Conservation (phyloP, 2,329 filamentous ascomycete species). For the Phaeosphaeria sp. region DNA sequence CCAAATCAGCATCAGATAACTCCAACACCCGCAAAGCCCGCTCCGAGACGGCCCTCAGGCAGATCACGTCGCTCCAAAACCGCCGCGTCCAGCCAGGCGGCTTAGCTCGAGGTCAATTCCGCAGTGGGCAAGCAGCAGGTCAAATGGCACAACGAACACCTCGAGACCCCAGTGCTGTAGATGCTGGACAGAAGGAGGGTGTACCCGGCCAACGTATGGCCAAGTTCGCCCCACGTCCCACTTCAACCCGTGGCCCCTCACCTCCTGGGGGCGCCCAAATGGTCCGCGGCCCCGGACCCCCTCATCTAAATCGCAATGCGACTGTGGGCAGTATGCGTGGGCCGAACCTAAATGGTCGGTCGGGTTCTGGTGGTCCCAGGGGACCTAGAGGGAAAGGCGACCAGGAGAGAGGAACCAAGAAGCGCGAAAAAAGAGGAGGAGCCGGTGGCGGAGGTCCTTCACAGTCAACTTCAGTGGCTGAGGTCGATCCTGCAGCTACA, state of each 20-base stretch:
- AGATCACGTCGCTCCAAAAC: conserved; percentile 32
- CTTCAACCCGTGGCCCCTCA: conserved; percentile 12
- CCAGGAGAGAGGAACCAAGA: conserved; percentile 25
- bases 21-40: conserved; percentile 33
- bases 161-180: neutral
- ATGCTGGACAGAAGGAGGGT: neutral
- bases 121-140: conserved; percentile 25
- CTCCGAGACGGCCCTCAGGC: conserved; percentile 30
- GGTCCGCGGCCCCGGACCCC: conserved; percentile 37
- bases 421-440: conserved; percentile 18
- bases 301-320: conserved; percentile 24
- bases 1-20: conserved; percentile 10
- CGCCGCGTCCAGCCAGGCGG: conserved; percentile 25
- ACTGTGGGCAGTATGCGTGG: conserved; percentile 19
- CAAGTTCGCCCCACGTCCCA: conserved; percentile 12
- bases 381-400: conserved; percentile 6
- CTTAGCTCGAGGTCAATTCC: conserved; percentile 28
- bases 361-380: conserved; percentile 9
- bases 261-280: conserved; percentile 36
- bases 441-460: conserved; percentile 3
- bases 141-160: conserved; percentile 9
- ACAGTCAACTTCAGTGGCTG: conserved; percentile 4
- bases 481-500: conserved; percentile 19
- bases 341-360: conserved; percentile 35
- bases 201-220: conserved; percentile 15